Evolutionary conservation across 768 basidiomycete genomes (phyloP), one percentile per base, ranked within the genome.

Genomic region (Lactifluus rugatus): DNA sequence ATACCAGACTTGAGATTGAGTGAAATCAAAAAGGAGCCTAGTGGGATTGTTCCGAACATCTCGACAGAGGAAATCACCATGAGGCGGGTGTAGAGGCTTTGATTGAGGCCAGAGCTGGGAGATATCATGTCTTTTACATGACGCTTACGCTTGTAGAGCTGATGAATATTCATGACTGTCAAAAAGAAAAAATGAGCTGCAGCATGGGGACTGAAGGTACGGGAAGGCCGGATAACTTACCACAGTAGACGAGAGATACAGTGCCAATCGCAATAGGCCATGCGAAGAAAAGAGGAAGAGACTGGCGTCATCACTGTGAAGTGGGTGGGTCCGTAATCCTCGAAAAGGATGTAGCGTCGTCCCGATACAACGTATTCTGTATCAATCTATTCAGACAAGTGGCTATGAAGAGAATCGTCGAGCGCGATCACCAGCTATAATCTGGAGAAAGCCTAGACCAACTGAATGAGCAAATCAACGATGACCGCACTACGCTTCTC

Each of bases 331-430:
- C 82, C 82, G 16, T 75, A 54, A 17, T 75, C 69, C 60, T 81
- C 78, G 2, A 76, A 37, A 21, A 84, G 76, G 54, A 79, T 72
- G 61, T 70, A 82, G 0, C 81, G 75, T 52, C 80, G 77, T 0
- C 74, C 44, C 7, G 37, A n/a, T 19, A 62, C 52, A 5, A 59
- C 19, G 21, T 54, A 52, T 4, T 59, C 61, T 62, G 42, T 10
- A 53, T 44, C 23, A 25, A 41, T 11, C 8, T 8, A 7, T 4
- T 37, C 31, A 19, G 46, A 26, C 17, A 17, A 36, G 3, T 25
- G 14, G 7, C 9, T 17, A 8, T 7, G 2, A 5, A 5, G 6
- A 10, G 32, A 26, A 21, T 26, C 23, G 28, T 1, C 2, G 19
- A 16, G 7, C 6, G 3, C 8, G 56, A 57, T 48, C 17, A 64